Evolutionary conservation across 345 rosid species (phyloP).

Genomic region (Streptanthus diversifolius): DNA sequence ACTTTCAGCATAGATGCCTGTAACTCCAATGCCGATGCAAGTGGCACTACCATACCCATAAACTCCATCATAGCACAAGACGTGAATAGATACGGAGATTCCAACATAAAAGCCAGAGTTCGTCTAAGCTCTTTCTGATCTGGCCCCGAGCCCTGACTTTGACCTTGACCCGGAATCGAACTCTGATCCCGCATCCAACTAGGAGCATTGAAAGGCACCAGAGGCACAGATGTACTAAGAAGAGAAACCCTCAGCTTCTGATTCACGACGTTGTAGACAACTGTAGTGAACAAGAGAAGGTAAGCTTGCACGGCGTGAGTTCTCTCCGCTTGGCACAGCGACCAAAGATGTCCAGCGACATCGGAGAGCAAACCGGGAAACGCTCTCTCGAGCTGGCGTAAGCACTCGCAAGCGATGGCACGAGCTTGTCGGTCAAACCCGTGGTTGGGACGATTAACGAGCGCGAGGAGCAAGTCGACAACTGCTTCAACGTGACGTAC

Average conservation of each 20-base stretch:
- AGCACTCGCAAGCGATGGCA: slow-evolving; percentile 79
- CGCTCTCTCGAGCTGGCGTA: slow-evolving; percentile 72
- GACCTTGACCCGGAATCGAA: slow-evolving; percentile 22
- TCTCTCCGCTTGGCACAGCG: slow-evolving; percentile 82
- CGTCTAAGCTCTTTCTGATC: slow-evolving; percentile 87
- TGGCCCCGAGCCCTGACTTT: slow-evolving; percentile 42
- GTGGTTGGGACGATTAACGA: slow-evolving; percentile 85
- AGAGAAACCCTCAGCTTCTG: slow-evolving; percentile 58
- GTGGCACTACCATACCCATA: slow-evolving; percentile 71
- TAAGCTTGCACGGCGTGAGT: slow-evolving; percentile 87
- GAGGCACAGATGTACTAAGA: slow-evolving; percentile 65
- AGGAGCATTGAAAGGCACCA: slow-evolving; percentile 80
- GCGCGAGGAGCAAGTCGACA: slow-evolving; percentile 64
- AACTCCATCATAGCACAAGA: slow-evolving; percentile 84
- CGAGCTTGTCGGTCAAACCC: slow-evolving; percentile 80
- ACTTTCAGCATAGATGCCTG: slow-evolving; percentile 91
- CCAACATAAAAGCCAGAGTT: slow-evolving; percentile 84
- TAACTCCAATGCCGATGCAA: slow-evolving; percentile 72
- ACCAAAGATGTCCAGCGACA: slow-evolving; percentile 78
- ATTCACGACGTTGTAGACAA: slow-evolving; percentile 55
- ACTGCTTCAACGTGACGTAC: slow-evolving; percentile 43
- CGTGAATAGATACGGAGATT: slow-evolving; percentile 72
- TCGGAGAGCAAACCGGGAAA: slow-evolving; percentile 79
- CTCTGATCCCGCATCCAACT: slow-evolving; percentile 35
- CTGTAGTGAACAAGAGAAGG: slow-evolving; percentile 60